Conservation (phyloP, 306 rosid species). For the Vigna hirtella region DNA sequence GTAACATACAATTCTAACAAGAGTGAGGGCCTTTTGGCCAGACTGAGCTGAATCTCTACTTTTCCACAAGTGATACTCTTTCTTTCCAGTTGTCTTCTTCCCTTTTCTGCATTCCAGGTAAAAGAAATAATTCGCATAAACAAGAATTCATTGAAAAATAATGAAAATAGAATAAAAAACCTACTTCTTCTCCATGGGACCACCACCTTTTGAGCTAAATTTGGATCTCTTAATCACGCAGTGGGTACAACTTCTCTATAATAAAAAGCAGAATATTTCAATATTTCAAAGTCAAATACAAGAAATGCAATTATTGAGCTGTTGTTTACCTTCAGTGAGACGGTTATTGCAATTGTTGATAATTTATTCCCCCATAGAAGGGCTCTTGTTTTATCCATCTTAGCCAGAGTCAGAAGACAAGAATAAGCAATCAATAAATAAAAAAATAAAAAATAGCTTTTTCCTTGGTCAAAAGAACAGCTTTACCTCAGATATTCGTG, state of each 20-base stretch:
- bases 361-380: conserved; percentile 19
- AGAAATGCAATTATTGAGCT: conserved; percentile 10
- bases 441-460: neutral
- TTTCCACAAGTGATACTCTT: conserved; percentile 83
- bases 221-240: conserved; percentile 45
- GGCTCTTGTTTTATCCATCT: conserved; percentile 33
- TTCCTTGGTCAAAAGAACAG: neutral
- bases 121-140: conserved; percentile 1
- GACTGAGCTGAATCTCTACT: conserved; percentile 78
- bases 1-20: conserved; percentile 70
- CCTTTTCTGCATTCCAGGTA: conserved; percentile 60
- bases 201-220: conserved; percentile 40
- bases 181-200: conserved; percentile 59
- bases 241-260: conserved; percentile 35
- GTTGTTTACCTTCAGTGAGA: conserved; percentile 47
- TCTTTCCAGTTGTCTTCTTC: conserved; percentile 57
- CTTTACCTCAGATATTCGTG: conserved; percentile 35
- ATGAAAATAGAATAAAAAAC: conserved; percentile 33
- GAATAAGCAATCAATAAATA: neutral
- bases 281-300: neutral
- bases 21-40: conserved; percentile 89
- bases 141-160: conserved; percentile 13
- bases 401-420: conserved; percentile 38
- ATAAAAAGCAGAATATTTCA: conserved; percentile 23
- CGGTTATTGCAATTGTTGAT: conserved; percentile 25